Evolutionary conservation across 305 asterid genomes (phyloP).

Genomic region (Nicotiana rustica): DNA sequence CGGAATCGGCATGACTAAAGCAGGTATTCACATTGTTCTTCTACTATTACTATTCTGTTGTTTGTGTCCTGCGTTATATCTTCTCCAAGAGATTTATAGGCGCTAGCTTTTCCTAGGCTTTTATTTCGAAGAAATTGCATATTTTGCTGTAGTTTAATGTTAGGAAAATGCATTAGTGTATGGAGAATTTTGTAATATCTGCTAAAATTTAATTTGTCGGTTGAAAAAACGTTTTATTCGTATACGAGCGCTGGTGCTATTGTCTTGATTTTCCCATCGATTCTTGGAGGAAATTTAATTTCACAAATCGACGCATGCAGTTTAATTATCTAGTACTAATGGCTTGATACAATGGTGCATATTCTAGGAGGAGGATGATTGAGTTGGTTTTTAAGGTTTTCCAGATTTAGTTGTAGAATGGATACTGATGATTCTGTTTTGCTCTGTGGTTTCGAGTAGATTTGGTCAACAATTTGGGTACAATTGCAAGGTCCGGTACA

Average conservation of each 20-base stretch:
- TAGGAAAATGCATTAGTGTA: neutral
- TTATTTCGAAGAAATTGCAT: neutral
- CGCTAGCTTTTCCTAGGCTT: neutral
- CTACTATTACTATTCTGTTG: neutral
- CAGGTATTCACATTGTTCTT: conserved; percentile 46
- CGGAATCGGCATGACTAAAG: conserved; percentile 77
- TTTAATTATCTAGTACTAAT: no score
- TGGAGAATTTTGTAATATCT: neutral
- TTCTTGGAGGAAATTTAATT: neutral
- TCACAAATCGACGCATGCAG: neutral
- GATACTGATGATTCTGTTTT: neutral
- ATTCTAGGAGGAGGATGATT: neutral
- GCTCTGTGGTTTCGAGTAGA: conserved; percentile 40
- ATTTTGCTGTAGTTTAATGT: neutral
- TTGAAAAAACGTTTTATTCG: no score
- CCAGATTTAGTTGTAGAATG: neutral
- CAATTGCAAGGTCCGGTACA: conserved; percentile 72
- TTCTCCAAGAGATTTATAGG: neutral
- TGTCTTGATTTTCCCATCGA: neutral
- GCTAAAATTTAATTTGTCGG: no score
- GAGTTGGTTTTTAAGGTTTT: neutral
- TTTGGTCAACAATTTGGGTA: conserved; percentile 69
- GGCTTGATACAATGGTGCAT: neutral
- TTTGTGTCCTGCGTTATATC: neutral
- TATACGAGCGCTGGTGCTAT: no score